phyloP scores from a whole-genome alignment of 2,329 filamentous ascomycete genomes.

The Pseudogymnoascus sp. region DNA sequence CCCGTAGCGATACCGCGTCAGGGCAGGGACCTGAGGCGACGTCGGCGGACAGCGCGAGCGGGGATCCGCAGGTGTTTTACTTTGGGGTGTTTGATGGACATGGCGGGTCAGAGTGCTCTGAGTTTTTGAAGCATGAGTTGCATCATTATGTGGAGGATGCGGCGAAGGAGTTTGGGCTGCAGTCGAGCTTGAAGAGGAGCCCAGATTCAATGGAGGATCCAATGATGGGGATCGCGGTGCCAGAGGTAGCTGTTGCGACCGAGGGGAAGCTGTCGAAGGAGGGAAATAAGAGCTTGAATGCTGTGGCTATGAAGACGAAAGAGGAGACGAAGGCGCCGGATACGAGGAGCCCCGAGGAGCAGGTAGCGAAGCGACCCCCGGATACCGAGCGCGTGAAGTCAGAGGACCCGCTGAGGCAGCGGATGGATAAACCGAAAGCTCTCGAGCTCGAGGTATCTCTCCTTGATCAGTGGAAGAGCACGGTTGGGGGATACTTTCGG shows the following conservation, averaged over 20 bases:
- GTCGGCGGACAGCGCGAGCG: conserved; percentile 65
- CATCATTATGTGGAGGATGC: conserved; percentile 85
- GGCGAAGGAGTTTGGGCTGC: conserved; percentile 64
- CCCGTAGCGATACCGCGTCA: conserved; percentile 17
- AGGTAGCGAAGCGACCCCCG: conserved; percentile 30
- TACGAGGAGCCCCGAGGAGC: conserved; percentile 20
- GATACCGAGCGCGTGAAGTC: conserved; percentile 32
- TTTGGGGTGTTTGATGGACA: conserved; percentile 96
- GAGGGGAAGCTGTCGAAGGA: conserved; percentile 26
- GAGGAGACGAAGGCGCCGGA: conserved; percentile 33
- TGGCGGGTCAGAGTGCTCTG: conserved; percentile 79
- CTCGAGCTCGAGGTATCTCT: conserved; percentile 61
- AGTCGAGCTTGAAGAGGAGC: conserved; percentile 57
- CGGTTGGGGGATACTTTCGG: conserved; percentile 89
- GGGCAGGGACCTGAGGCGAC: conserved; percentile 45
- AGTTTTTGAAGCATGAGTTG: conserved; percentile 73
- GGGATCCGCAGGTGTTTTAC: conserved; percentile 95
- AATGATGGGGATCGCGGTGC: background rate
- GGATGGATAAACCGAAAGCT: conserved; percentile 46
- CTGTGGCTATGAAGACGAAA: conserved; percentile 42
- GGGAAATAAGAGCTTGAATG: conserved; percentile 33
- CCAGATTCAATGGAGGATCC: conserved; percentile 24
- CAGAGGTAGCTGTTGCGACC: conserved; percentile 19
- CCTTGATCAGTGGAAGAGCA: conserved; percentile 67
- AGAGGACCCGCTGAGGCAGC: conserved; percentile 31